Base-by-base conservation (phyloP, 441 rosid species). In the Populus hybrid region DNA sequence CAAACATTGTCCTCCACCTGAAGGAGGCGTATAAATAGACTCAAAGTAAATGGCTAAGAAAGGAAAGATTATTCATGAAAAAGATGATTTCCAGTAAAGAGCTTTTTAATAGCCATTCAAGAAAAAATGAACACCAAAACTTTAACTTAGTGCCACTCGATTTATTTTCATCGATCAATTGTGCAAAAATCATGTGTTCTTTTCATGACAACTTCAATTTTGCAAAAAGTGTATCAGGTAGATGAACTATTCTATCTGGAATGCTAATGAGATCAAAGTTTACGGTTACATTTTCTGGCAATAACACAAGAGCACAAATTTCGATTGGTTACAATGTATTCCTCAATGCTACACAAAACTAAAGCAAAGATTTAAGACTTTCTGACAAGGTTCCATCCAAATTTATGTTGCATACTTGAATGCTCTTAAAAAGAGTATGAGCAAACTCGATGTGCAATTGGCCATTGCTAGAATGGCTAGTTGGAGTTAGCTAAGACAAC, bases 1-100 rank as follows among this genome's bases (percentile, higher is more conserved):
- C 93, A 77, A 92, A 96, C 99, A 96, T 96, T 76, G 96, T 91
- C 86, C 99, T 88, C 99, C 99, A 96, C 99, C 99, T 96, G 86
- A 67, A 77, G 70, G 77, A 72, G 23, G 42, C 6, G 78, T 26
- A 50, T 35, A 36, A 69, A 68, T 67, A 66, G 59, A 74, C 14
- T 18, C 61, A 24, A 24, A 42, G 65, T 45, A 71, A 28, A 21
- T 35, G 38, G 26, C 64, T 71, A 74, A 53, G 61, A 78, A 33
- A 20, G 69, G 42, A 33, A 6, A 70, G 6, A 64, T 69, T 4
- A 33, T 36, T 9, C 75, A 63, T 26, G 56, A 29, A 59, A 65
- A 26, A 72, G 1, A 10, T 33, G 50, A 72, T 31, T 45, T 26
- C 29, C 14, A 42, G 28, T 31, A 71, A 35, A 53, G 18, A 28